Percentiles rank a stretch among this genome's conserved stretches.
Evolutionary conservation across 768 basidiomycete species (phyloP).

Genomic region (Gloeopeniophorella convolvens): DNA sequence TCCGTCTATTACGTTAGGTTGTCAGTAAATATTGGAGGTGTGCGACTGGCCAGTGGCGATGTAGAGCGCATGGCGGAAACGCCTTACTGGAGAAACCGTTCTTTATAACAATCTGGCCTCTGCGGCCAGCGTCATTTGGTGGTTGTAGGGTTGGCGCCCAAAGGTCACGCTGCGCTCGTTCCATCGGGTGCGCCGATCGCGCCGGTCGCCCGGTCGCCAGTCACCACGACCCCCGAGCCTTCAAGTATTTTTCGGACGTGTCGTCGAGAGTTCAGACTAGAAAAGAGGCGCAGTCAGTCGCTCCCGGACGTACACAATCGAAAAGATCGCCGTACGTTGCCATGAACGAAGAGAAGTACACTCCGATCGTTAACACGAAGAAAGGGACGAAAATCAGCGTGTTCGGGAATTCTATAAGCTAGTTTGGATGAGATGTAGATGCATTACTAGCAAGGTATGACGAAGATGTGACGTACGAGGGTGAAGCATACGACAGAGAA

Average conservation of each 20-base stretch:
- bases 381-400: not conserved
- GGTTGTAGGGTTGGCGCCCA: no score
- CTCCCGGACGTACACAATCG: not conserved
- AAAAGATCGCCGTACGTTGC: not conserved
- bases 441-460: no score
- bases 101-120: no score
- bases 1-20: no score
- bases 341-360: slow-evolving; percentile 2
- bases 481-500: not conserved
- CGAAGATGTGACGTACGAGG: not conserved
- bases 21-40: no score
- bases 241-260: not conserved
- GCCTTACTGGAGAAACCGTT: no score
- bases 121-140: no score
- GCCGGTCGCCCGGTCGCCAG: no score
- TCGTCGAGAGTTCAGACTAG: not conserved
- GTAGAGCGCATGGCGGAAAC: no score
- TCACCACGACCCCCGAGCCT: not conserved
- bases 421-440: not conserved
- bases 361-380: not conserved
- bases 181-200: no score
- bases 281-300: not conserved
- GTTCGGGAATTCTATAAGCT: not conserved
- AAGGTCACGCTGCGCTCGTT: no score
- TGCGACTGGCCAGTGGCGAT: no score